Evolutionary conservation across 352 stramenopile genomes (phyloP), one percentile per base, ranked within the genome.

Genomic region (Phytopythium boreale): DNA sequence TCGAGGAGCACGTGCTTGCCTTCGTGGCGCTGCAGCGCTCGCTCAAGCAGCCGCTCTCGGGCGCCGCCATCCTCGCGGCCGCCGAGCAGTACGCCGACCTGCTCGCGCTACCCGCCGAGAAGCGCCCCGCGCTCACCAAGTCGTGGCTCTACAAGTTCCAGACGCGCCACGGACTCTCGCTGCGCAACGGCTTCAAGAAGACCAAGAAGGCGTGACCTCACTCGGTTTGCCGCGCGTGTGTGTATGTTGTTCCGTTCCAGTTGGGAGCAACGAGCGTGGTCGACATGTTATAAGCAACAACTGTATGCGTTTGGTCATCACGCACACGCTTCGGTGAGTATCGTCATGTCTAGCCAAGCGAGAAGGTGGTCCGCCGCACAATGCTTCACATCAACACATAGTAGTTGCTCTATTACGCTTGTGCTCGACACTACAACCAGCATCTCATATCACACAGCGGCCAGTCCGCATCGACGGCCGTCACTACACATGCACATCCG

Each of bases 91-190:
- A 58, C 51, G 51, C 51, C 15, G 51, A 58, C 51, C 51, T 58
- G 26, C 51, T 58, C 12, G 51, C 15, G 27, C 27, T 58, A 1
- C 51, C 51, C 24, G 51, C 27, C 4, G 51, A 58, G 27, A 58
- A 58, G 51, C 51, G 51, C 15, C 51, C 51, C 27, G 27, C 51
- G 51, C 20, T 58, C 51, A 58, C 51, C 27, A 58, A 58, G 29
- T 58, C 51, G 12, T 58, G 51, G 51, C 51, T 58, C 12, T 58
- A 58, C 51, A 58, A 58, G 51, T 58, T 58, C 27, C 51, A 58
- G 51, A 58, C 51, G 51, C 51, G 51, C 51, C 51, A 58, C 51
- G 51, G 51, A 24, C 51, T 58, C 27, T 58, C 51, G 51, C 51
- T 58, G 51, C 51, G 51, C 51, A 58, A 11, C 11, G 51, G 51